Evolutionary conservation across 208 protist species (phyloP).

Genomic region (Novymonas esmeraldas): DNA sequence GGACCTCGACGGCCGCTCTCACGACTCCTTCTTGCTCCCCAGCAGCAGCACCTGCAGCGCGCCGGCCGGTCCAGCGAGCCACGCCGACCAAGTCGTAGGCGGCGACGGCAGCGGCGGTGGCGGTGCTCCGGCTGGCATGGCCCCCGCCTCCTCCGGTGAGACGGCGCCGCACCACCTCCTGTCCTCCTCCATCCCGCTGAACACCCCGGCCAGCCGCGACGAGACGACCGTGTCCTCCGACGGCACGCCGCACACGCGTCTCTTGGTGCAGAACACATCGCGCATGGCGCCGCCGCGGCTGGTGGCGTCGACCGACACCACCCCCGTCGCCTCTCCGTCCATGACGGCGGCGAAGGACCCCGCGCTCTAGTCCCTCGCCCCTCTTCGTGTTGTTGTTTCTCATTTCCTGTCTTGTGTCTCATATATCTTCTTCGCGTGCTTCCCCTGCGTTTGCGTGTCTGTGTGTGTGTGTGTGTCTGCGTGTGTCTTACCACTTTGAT

Average conservation of each 20-base stretch:
- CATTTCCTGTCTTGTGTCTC: too few species aligned
- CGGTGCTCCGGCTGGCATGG: neutral
- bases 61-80: neutral
- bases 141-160: neutral
- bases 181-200: slow-evolving; percentile 9
- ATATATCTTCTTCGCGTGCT: too few species aligned
- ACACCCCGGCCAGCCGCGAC: slow-evolving; percentile 12
- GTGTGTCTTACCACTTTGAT: neutral
- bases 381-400: too few species aligned
- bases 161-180: slow-evolving; percentile 3
- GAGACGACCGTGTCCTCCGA: slow-evolving; percentile 25
- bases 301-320: slow-evolving; percentile 36
- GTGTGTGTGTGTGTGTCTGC: neutral
- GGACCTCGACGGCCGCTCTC: neutral
- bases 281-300: slow-evolving; percentile 51
- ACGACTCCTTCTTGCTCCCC: slow-evolving; percentile 17
- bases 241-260: slow-evolving; percentile 22
- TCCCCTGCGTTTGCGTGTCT: too few species aligned
- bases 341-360: neutral
- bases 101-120: neutral
- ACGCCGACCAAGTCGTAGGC: neutral
- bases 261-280: slow-evolving; percentile 53
- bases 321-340: slow-evolving; percentile 21
- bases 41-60: slow-evolving; percentile 15
- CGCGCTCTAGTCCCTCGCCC: neutral